These are phyloP conservation scores for Lagenaria siceraria DNA, from an alignment of 306 rosid genomes.

Conservation along the genomic window DNA sequence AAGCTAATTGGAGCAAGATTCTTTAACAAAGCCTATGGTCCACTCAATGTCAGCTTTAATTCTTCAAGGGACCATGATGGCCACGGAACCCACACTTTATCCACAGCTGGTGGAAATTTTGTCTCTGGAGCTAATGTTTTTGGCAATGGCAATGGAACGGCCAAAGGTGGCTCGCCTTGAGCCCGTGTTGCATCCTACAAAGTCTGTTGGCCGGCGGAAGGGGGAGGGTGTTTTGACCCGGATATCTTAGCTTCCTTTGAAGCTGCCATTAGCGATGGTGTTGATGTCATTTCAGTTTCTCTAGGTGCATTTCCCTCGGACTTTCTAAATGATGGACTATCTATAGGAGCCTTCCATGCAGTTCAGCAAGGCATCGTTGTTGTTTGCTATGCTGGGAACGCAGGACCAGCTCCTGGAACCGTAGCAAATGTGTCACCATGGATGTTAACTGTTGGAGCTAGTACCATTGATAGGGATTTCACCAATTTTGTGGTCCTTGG, in stretches of 20 bases:
- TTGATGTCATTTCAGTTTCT: slow-evolving; percentile 51
- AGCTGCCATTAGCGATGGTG: slow-evolving; percentile 77
- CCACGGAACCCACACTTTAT: slow-evolving; percentile 3
- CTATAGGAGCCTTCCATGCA: slow-evolving; percentile 50
- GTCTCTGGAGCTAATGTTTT: slow-evolving; percentile 8
- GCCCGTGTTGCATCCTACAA: slow-evolving; percentile 75
- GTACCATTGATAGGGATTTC: slow-evolving; percentile 61
- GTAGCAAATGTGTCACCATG: slow-evolving; percentile 68
- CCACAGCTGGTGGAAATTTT: slow-evolving; percentile 1
- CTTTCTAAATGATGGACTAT: slow-evolving; percentile 42
- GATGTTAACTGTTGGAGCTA: slow-evolving; percentile 74
- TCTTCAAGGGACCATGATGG: background rate
- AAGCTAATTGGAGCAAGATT: slow-evolving; percentile 5
- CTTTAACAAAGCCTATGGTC: background rate
- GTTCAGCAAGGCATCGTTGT: slow-evolving; percentile 48
- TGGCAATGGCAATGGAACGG: slow-evolving; percentile 55
- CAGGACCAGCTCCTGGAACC: slow-evolving; percentile 43
- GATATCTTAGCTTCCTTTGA: slow-evolving; percentile 76
- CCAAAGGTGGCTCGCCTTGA: slow-evolving; percentile 66
- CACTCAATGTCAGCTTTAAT: background rate
- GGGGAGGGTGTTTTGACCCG: slow-evolving; percentile 43
- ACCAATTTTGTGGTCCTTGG: slow-evolving; percentile 31
- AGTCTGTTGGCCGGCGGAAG: slow-evolving; percentile 61
- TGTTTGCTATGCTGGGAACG: slow-evolving; percentile 67
- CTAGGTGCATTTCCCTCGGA: slow-evolving; percentile 35